These are phyloP conservation scores for Talaromyces thailandensis DNA, from an alignment of 495 filamentous ascomycete genomes.

Conservation along the genomic window DNA sequence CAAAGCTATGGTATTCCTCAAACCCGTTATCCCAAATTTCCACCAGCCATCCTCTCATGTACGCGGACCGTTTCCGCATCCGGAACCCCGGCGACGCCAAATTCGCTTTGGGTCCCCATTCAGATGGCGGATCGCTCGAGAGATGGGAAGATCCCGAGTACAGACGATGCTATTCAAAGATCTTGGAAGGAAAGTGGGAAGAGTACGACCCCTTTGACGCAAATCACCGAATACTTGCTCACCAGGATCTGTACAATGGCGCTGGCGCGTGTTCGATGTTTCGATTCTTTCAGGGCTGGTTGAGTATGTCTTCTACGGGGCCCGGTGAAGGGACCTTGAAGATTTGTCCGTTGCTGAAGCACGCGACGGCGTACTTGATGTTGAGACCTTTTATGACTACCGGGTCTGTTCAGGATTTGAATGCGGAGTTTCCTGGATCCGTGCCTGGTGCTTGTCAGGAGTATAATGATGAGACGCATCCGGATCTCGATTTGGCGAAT, in stretches of 20 bases:
- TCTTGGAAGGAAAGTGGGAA: constrained; percentile 74
- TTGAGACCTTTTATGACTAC: constrained; percentile 65
- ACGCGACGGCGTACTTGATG: constrained; percentile 70
- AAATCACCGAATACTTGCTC: constrained; percentile 54
- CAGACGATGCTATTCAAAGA: constrained; percentile 60
- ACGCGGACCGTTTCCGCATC: constrained; percentile 79
- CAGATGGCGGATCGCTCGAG: constrained; percentile 78
- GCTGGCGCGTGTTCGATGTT: constrained; percentile 77
- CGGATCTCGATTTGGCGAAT: constrained; percentile 52
- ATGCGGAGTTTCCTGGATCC: constrained; percentile 58
- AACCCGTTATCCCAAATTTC: constrained; percentile 54
- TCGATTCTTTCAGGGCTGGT: constrained; percentile 83
- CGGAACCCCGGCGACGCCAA: constrained; percentile 50
- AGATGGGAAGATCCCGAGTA: constrained; percentile 82
- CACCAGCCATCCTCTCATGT: constrained; percentile 56
- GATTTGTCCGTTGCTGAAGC: constrained; percentile 69
- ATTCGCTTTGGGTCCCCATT: constrained; percentile 79
- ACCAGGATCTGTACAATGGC: constrained; percentile 73
- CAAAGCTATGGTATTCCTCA: constrained; percentile 64
- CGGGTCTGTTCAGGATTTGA: constrained; percentile 35
- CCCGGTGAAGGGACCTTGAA: constrained; percentile 72
- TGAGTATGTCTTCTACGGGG: constrained; percentile 64
- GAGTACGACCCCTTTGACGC: constrained; percentile 74
- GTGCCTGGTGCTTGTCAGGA: constrained; percentile 72
- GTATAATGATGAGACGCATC: constrained; percentile 53